Percentiles rank a stretch among this genome's conserved stretches.
Conservation (phyloP, 371 early-diverging fungal genomes). For the Sporodiniella umbellata region DNA sequence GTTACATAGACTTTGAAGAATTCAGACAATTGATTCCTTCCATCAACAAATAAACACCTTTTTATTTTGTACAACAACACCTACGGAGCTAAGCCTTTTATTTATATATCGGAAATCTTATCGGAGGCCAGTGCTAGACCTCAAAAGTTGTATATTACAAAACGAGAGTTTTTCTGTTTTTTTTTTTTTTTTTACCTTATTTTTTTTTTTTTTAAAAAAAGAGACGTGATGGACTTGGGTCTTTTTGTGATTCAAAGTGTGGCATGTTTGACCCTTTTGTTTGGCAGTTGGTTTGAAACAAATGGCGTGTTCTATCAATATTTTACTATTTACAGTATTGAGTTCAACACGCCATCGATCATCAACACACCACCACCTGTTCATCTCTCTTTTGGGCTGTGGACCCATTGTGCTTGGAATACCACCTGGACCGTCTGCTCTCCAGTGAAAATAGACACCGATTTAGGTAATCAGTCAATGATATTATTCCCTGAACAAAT, state of each 20-base stretch:
- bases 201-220: not conserved
- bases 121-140: too few relatives aligned
- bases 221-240: not conserved
- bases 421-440: slow-evolving; percentile 3
- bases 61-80: not conserved
- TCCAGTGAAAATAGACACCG: slow-evolving; percentile 6
- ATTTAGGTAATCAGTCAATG: too few relatives aligned
- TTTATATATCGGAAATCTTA: too few relatives aligned
- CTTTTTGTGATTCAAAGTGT: not conserved
- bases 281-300: slow-evolving; percentile 1
- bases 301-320: not conserved
- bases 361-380: not conserved
- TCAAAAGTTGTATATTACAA: too few relatives aligned
- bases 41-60: slow-evolving; percentile 38
- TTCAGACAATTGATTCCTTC: slow-evolving; percentile 59
- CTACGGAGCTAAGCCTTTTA: too few relatives aligned
- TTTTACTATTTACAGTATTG: not conserved
- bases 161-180: too few relatives aligned
- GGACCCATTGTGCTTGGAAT: slow-evolving; percentile 11
- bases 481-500: too few relatives aligned
- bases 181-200: slow-evolving; percentile 2
- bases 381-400: slow-evolving; percentile 9
- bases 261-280: not conserved
- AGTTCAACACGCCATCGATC: not conserved
- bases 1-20: slow-evolving; percentile 56